Evolutionary conservation across 305 asterid species (phyloP), one percentile per base, ranked within the genome.

Genomic region (Fraxinus paxiana): DNA sequence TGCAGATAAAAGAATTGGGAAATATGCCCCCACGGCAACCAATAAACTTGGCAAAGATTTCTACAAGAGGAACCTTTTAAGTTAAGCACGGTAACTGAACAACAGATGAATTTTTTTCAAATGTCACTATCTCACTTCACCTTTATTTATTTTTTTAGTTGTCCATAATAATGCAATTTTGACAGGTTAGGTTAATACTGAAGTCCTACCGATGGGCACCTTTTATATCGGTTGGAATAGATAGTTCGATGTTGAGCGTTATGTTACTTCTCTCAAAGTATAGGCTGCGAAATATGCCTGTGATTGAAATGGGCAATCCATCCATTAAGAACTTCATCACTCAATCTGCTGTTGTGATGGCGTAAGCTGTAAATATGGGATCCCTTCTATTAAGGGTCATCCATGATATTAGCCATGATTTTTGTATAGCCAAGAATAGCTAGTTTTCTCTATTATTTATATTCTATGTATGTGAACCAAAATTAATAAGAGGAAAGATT

Each of bases 11-110:
- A 93, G 91, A 48, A 86, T 90, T 78, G 95, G 88, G 43, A 91
- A 81, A 76, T 93, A 92, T 59, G 93, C 91, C n/a, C 84, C 93
- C 0, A 82, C 91, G 0, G 94, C 95, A 0, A 96, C 87, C 0
- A 88, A 90, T 83, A 90, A 84, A 84, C 80, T 93, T 51, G 98
- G 98, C 0, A 90, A 93, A 77, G 97, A 92, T 83, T 95, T 92
- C 78, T 95, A 95, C 91, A 95, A 90, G 85, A 92, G 84, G 98
- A 95, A 86, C 98, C 98, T 38, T 95, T 92, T 83, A 92, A 89
- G 89, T 93, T 98, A 2, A 87, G 94, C 9, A 90, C 87, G 84
- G 98, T 92, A 85, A 77, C 30, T n/a, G 24, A n/a, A n/a, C 63
- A 51, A 51, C 63, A 4, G 22, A 51, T 51, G 22, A 51, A 2